Evolutionary conservation across 2,329 filamentous ascomycete species (phyloP).

Genomic region (Pyricularia sp.): DNA sequence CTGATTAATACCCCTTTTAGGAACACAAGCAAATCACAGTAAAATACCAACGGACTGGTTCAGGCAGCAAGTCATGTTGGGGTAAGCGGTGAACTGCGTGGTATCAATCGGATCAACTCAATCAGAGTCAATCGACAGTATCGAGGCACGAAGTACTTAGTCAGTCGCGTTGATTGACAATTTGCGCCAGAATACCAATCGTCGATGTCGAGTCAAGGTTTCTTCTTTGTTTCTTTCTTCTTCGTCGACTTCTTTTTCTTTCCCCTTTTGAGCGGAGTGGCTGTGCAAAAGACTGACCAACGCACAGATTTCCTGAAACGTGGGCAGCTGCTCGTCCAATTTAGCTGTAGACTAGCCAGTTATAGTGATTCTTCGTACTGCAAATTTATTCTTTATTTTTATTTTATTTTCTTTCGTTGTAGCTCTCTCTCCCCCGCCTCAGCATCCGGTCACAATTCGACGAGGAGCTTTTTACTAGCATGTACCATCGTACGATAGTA

Average conservation of each 20-base stretch:
- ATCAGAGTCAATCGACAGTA: background rate
- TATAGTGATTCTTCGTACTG: background rate
- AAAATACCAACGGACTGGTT: background rate
- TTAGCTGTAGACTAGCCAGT: background rate
- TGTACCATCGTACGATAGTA: too few relatives aligned
- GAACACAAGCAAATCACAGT: background rate
- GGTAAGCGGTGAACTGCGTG: background rate
- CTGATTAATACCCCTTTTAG: too few relatives aligned
- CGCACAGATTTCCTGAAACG: background rate
- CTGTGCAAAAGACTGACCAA: background rate
- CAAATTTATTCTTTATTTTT: background rate
- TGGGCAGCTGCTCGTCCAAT: background rate
- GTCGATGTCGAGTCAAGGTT: background rate
- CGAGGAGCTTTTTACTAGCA: too few relatives aligned
- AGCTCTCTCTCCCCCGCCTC: too few relatives aligned
- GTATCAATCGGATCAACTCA: background rate
- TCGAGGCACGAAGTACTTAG: too few relatives aligned
- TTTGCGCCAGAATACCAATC: background rate
- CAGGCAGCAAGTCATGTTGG: background rate
- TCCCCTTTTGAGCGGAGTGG: background rate
- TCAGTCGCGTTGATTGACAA: too few relatives aligned
- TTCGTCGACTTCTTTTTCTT: background rate
- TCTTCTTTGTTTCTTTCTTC: background rate
- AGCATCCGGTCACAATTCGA: too few relatives aligned
- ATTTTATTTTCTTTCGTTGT: background rate